Percentiles rank a stretch among this genome's conserved stretches.
Conservation (phyloP, 305 asterid species). For the Andrographis paniculata region DNA sequence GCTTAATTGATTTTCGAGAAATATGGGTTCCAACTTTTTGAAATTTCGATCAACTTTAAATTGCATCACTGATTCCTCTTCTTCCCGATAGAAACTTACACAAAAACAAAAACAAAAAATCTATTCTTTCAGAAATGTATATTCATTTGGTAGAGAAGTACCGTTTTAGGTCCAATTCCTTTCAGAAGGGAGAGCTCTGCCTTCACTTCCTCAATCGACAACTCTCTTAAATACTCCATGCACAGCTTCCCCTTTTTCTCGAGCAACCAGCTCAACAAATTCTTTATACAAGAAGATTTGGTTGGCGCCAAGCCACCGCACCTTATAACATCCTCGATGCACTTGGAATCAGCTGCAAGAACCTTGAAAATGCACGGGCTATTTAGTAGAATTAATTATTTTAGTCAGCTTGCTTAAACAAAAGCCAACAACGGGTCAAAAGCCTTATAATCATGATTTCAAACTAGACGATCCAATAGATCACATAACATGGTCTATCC, state of each 20-base stretch:
- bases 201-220: constrained; percentile 64
- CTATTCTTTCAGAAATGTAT: background rate
- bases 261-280: constrained; percentile 50
- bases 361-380: constrained; percentile 41
- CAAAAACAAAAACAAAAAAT: background rate
- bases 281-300: constrained; percentile 65
- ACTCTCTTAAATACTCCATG: constrained; percentile 70
- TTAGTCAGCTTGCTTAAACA: background rate
- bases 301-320: constrained; percentile 90
- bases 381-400: background rate
- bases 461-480: no score
- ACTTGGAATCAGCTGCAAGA: constrained; percentile 54
- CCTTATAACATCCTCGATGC: constrained; percentile 73
- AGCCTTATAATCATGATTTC: no score
- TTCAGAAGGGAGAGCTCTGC: constrained; percentile 67
- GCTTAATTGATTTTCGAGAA: no score
- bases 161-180: constrained; percentile 94
- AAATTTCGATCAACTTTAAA: no score
- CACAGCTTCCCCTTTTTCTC: constrained; percentile 60
- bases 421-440: no score
- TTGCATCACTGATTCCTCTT: no score
- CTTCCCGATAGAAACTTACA: background rate
- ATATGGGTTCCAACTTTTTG: no score
- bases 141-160: constrained; percentile 14
- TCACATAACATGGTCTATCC: no score